Evolutionary conservation across 495 filamentous ascomycete species (phyloP).

Genomic region (Xeromyces bisporus): DNA sequence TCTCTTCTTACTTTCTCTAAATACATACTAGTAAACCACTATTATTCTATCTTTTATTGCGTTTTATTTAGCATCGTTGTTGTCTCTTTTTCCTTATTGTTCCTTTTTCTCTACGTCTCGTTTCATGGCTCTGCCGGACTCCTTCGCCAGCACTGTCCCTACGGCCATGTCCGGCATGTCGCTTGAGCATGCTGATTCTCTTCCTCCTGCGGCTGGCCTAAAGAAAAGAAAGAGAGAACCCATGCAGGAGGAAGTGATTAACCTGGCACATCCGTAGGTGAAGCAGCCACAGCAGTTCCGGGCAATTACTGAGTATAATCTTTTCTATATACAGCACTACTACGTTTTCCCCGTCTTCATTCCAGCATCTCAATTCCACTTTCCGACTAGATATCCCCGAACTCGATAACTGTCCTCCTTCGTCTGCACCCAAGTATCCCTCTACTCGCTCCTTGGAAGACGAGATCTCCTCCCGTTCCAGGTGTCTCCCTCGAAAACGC

Average conservation of each 20-base stretch:
- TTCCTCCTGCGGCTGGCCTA: constrained; percentile 6
- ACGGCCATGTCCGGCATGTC: constrained; percentile 15
- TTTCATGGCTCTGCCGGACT: constrained; percentile 1
- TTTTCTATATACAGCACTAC: not conserved
- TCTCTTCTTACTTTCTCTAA: not conserved
- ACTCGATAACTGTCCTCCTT: constrained; percentile 2
- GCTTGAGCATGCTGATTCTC: constrained; percentile 7
- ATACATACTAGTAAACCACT: too few relatives aligned
- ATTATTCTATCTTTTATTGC: too few relatives aligned
- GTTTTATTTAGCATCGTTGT: too few relatives aligned
- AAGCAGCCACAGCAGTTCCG: not conserved
- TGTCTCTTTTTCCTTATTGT: not conserved
- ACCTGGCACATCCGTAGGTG: constrained; percentile 15
- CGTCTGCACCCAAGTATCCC: constrained; percentile 6
- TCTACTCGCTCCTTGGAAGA: constrained; percentile 5
- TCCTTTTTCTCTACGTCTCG: not conserved
- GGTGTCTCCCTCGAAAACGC: constrained; percentile 21
- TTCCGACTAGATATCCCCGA: constrained; percentile 10
- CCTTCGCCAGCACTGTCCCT: not conserved
- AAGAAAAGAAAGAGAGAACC: constrained; percentile 22
- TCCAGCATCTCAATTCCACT: constrained; percentile 4
- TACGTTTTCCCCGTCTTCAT: constrained; percentile 4
- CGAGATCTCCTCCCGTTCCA: constrained; percentile 11
- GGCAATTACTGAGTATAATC: not conserved
- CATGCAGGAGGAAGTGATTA: constrained; percentile 9